Base-by-base conservation (phyloP, 352 stramenopile genomes). In the Globisporangium apiculatum region DNA sequence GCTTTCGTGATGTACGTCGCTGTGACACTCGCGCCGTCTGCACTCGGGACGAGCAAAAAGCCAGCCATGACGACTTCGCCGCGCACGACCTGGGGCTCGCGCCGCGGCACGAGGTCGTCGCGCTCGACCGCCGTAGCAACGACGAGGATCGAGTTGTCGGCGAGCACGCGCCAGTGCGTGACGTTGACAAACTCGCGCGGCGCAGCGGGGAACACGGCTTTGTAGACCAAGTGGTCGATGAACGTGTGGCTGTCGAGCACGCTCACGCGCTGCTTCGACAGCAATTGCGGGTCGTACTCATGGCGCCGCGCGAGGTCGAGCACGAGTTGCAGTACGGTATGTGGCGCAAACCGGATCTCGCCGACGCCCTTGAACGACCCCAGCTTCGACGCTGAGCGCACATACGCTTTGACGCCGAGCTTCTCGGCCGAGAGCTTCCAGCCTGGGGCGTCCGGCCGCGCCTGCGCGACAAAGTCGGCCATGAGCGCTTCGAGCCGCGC, bases 221-320 rank as follows among this genome's bases (percentile, higher is more conserved):
- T 89, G 72, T 80, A 86, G 12, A 68, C 76, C 47, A 88, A 66
- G 60, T 89, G 74, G 55, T 91, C 78, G 50, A 91, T 72, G 61
- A 80, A 89, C 55, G 75, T 85, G 68, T 91, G 78, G 55, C 82
- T 68, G 48, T 89, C 71, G 43, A 79, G 86, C n/a, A 87, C 73
- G 35, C 78, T 59, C 31, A 78, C 62, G 24, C 79, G 79, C 38
- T 76, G 65, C 35, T 72, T 71, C 7, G 69, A 55, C 46, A 86
- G 60, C 40, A 87, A 50, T 58, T 87, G 81, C 48, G 76, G 75
- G 47, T 91, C 81, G 43, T 80, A 85, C 35, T 55, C 56, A 35
- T 78, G 54, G 52, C 78, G 67, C 14, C 58, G 72, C 35, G 69
- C 73, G 11, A 85, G 59, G 17, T 83, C 76, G 15, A 91, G 58